Conservation (phyloP, 768 basidiomycete genomes). For the Dictyophora rubrovolvata region DNA sequence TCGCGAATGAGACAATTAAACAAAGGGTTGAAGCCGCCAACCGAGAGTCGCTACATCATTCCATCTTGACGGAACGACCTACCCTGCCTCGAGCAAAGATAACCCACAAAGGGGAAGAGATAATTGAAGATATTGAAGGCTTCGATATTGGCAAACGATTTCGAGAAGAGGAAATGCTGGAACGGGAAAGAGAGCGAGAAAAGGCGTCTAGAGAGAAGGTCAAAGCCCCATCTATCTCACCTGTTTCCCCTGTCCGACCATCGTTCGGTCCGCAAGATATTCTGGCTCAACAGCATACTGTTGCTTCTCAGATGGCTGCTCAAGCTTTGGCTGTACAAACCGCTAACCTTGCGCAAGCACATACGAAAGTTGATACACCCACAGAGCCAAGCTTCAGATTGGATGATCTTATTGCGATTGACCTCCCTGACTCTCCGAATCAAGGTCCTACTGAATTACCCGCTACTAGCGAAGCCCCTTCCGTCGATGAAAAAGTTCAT, state of each 20-base stretch:
- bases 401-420: constrained; percentile 9
- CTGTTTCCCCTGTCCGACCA: constrained; percentile 3
- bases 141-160: constrained; percentile 24
- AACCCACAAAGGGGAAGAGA: constrained; percentile 87
- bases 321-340: background rate
- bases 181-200: constrained; percentile 49
- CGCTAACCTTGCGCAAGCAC: background rate
- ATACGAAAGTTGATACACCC: constrained; percentile 18
- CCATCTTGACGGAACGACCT: constrained; percentile 62
- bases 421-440: constrained; percentile 4
- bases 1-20: constrained; percentile 80
- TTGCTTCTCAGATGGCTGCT: constrained; percentile 5
- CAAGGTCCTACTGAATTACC: background rate
- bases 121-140: constrained; percentile 65
- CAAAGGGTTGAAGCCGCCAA: constrained; percentile 75
- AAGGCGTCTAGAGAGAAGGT: constrained; percentile 37
- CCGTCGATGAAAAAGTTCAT: background rate
- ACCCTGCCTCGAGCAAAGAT: constrained; percentile 65
- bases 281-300: constrained; percentile 7
- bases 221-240: constrained; percentile 14
- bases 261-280: constrained; percentile 7
- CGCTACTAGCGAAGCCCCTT: background rate
- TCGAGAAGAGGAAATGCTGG: constrained; percentile 29
- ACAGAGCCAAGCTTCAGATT: constrained; percentile 8
- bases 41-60: constrained; percentile 74